Evolutionary conservation across 116 monocot species (phyloP).

Genomic region (Papilionanthe hybrid): DNA sequence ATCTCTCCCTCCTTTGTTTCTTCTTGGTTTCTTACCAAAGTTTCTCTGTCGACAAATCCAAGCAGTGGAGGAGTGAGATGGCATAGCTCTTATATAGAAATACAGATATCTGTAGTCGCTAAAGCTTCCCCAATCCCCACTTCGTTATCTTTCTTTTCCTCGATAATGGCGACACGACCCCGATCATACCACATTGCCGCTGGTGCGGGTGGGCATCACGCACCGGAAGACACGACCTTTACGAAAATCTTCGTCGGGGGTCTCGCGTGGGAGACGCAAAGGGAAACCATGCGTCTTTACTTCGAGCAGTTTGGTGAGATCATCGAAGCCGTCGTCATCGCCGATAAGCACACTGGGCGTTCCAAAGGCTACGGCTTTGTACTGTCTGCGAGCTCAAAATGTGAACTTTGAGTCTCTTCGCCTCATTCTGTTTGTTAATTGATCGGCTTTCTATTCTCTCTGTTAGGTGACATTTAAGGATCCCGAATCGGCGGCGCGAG

Average conservation of each 20-base stretch:
- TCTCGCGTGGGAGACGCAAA: slow-evolving; percentile 54
- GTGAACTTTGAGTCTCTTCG: neutral
- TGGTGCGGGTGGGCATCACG: neutral
- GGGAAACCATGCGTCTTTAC: slow-evolving; percentile 35
- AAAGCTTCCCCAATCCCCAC: neutral
- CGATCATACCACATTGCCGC: slow-evolving; percentile 5
- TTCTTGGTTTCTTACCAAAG: neutral
- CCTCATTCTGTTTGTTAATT: neutral
- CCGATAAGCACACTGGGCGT: slow-evolving; percentile 48
- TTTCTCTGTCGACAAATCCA: neutral
- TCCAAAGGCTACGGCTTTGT: slow-evolving; percentile 63
- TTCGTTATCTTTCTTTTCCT: neutral
- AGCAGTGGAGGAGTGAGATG: neutral
- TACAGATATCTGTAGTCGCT: neutral
- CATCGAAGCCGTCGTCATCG: slow-evolving; percentile 52
- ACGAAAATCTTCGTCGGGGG: slow-evolving; percentile 63
- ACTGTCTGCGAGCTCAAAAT: neutral
- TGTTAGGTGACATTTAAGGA: slow-evolving; percentile 47
- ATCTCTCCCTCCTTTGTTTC: neutral
- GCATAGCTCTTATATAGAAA: neutral
- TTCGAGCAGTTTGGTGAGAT: slow-evolving; percentile 56
- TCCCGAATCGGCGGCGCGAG: slow-evolving; percentile 31
- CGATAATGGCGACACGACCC: slow-evolving; percentile 18
- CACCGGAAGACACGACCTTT: slow-evolving; percentile 29
- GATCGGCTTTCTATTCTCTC: neutral